Conservation (phyloP, 2,329 filamentous ascomycete species). For the Ceratocystis variospora region DNA sequence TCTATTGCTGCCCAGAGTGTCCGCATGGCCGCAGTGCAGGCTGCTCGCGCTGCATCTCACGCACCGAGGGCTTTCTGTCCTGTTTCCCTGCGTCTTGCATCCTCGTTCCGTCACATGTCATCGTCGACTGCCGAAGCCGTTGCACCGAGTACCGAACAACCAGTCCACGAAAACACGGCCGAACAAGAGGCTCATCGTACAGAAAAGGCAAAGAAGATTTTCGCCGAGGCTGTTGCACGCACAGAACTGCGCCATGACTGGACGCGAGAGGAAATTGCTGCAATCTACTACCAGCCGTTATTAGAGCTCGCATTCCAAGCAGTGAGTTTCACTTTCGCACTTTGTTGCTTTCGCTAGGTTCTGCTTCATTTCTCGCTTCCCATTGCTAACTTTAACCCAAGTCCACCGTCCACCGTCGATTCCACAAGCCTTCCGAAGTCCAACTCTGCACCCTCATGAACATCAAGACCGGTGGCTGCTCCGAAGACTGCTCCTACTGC, state of each 20-base stretch:
- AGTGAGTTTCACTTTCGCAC: constrained; percentile 33
- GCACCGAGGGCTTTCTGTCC: neutral
- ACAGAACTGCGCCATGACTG: constrained; percentile 54
- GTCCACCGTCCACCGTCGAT: constrained; percentile 67
- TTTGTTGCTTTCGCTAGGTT: neutral
- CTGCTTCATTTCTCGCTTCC: neutral
- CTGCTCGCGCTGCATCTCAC: neutral
- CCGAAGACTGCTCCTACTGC: constrained; percentile 86
- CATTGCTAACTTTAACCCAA: constrained; percentile 26
- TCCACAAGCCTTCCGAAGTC: constrained; percentile 70
- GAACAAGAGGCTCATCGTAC: neutral
- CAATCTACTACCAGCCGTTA: constrained; percentile 69
- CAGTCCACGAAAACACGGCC: neutral
- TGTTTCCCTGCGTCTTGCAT: neutral
- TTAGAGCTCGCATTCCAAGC: constrained; percentile 65
- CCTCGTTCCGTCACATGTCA: neutral
- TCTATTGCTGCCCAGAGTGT: neutral
- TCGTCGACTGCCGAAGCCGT: constrained; percentile 7
- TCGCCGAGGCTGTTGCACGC: constrained; percentile 44
- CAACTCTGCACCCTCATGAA: constrained; percentile 94
- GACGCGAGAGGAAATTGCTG: constrained; percentile 67
- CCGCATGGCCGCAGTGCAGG: neutral
- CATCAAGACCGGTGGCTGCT: constrained; percentile 89
- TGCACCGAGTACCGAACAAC: neutral
- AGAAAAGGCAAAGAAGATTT: constrained; percentile 22